These are phyloP conservation scores for Rutidosis leptorrhynchoides DNA, from an alignment of 129 eudicot species.

Conservation along the genomic window DNA sequence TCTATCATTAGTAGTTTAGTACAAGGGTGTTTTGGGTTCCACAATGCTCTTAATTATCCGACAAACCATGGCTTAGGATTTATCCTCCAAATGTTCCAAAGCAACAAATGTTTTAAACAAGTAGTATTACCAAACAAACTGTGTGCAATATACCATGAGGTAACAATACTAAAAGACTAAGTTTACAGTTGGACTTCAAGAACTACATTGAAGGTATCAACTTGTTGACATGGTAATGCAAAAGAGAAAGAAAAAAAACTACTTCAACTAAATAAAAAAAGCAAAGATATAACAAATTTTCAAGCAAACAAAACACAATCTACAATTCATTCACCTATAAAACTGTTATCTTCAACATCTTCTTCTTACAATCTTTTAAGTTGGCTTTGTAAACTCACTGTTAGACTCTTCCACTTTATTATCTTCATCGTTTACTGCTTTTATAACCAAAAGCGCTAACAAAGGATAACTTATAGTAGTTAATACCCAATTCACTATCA, in stretches of 20 bases:
- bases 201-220: not conserved
- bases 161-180: conserved; percentile 3
- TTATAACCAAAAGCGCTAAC: conserved; percentile 55
- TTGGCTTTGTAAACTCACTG: conserved; percentile 25
- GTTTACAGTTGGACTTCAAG: not conserved
- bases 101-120: not conserved
- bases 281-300: not conserved
- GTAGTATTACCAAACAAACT: not conserved
- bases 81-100: not conserved
- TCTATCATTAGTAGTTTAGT: not conserved
- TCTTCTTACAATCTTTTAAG: not conserved
- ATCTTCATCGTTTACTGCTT: conserved; percentile 71
- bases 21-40: not conserved
- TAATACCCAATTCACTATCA: conserved; percentile 67
- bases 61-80: not conserved
- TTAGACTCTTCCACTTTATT: conserved; percentile 23
- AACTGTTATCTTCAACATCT: conserved; percentile 1
- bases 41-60: not conserved
- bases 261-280: not conserved
- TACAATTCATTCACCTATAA: conserved; percentile 11
- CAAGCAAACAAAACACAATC: conserved; percentile 8
- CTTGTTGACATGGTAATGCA: not conserved
- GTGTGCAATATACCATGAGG: not conserved
- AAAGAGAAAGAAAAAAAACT: not conserved
- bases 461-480: conserved; percentile 45